phyloP scores from a whole-genome alignment of 163 green algal species.

The Scenedesmus sp. region DNA sequence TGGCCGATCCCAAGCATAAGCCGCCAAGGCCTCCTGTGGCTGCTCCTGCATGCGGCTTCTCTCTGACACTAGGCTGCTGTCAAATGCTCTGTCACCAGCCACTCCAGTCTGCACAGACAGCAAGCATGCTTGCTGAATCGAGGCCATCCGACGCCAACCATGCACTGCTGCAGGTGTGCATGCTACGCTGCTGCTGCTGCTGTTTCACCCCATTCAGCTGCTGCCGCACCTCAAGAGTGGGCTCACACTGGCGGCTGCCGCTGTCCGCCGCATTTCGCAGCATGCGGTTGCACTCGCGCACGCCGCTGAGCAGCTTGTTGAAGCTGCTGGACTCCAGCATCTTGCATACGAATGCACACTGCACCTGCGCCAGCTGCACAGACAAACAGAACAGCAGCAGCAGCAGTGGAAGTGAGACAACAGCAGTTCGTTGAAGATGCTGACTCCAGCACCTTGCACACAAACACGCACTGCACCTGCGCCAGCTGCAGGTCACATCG shows the following conservation, averaged over 20 bases:
- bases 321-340: constrained; percentile 79
- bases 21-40: too few species aligned
- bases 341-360: constrained; percentile 65
- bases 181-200: not conserved
- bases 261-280: constrained; percentile 54
- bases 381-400: not conserved
- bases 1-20: too few species aligned
- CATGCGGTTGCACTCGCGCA: constrained; percentile 67
- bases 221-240: not conserved
- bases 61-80: too few species aligned
- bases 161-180: not conserved
- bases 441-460: not conserved
- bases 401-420: not conserved
- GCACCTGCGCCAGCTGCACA: constrained; percentile 62
- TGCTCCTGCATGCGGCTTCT: too few species aligned
- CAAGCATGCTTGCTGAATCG: too few species aligned
- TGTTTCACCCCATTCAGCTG: too few species aligned
- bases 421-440: too few species aligned
- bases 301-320: constrained; percentile 75
- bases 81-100: too few species aligned
- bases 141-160: too few species aligned
- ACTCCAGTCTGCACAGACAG: too few species aligned
- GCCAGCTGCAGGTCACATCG: not conserved
- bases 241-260: not conserved
- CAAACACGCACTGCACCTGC: not conserved